Conservation (phyloP, 768 basidiomycete genomes). For the Tephrocybe sp. region DNA sequence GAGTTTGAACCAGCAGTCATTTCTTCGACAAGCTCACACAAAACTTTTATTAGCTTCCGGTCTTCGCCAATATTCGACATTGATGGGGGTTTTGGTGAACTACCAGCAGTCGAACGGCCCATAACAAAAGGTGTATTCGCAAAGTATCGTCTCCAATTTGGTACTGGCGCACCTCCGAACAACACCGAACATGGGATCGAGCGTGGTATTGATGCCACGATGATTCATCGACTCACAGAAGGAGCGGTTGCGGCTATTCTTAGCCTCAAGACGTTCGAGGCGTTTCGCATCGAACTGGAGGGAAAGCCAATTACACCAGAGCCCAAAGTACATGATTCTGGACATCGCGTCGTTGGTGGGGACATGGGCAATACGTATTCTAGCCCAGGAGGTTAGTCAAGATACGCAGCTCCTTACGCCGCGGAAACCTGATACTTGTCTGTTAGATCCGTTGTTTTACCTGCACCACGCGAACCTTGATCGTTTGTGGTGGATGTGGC, state of each 20-base stretch:
- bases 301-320: conserved; percentile 27
- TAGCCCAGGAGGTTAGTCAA: conserved; percentile 36
- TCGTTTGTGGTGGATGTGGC: conserved; percentile 43
- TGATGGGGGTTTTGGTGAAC: conserved; percentile 36
- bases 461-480: conserved; percentile 40
- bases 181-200: conserved; percentile 29
- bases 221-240: conserved; percentile 18
- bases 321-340: conserved; percentile 33
- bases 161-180: conserved; percentile 32
- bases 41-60: conserved; percentile 22
- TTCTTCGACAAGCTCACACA: background rate
- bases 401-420: background rate
- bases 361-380: conserved; percentile 34
- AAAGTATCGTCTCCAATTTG: conserved; percentile 29
- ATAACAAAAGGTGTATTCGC: conserved; percentile 35
- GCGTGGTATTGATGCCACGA: conserved; percentile 27
- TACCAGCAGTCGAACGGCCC: conserved; percentile 28
- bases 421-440: background rate
- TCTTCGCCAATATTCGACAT: conserved; percentile 36
- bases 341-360: conserved; percentile 35
- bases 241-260: conserved; percentile 18
- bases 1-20: background rate
- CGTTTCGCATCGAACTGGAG: conserved; percentile 36
- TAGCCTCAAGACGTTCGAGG: conserved; percentile 26
- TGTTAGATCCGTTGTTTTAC: conserved; percentile 38